A percentile compares a stretch with the other conserved stretches of the same genome.
These are phyloP conservation scores for Saccharata proteae DNA, from an alignment of 2,329 filamentous ascomycete species.

Conservation along the genomic window DNA sequence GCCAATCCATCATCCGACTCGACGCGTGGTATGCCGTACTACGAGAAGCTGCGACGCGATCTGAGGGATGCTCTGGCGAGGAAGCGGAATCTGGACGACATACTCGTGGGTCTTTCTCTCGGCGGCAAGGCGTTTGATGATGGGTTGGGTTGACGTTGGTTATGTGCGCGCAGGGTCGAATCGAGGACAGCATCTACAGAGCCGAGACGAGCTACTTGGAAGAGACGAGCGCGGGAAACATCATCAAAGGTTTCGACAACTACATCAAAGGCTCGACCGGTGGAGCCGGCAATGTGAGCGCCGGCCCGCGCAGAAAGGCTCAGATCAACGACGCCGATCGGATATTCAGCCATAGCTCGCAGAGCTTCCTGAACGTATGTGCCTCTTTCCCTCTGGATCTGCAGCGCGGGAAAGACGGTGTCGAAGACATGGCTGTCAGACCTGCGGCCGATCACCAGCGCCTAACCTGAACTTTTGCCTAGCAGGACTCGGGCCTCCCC, in stretches of 20 bases:
- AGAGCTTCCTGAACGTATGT: conserved; percentile 26
- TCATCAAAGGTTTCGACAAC: conserved; percentile 94
- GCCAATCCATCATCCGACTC: conserved; percentile 28
- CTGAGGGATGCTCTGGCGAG: conserved; percentile 55
- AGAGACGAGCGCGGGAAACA: conserved; percentile 74
- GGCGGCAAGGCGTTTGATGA: not conserved
- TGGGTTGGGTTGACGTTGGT: not conserved
- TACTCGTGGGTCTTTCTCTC: conserved; percentile 34
- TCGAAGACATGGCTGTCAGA: conserved; percentile 3
- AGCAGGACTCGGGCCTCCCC: conserved; percentile 27
- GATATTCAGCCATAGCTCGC: conserved; percentile 47
- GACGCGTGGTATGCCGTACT: conserved; percentile 48
- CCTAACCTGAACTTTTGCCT: not conserved
- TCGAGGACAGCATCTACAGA: conserved; percentile 73
- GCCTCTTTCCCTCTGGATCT: too few relatives aligned
- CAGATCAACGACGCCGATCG: conserved; percentile 57
- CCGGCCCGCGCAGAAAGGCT: conserved; percentile 45
- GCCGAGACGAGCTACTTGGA: conserved; percentile 85
- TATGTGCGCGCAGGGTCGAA: conserved; percentile 22
- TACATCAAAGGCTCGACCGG: conserved; percentile 75
- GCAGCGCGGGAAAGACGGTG: conserved; percentile 1
- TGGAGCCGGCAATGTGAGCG: conserved; percentile 24
- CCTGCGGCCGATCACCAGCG: not conserved
- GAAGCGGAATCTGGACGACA: conserved; percentile 51
- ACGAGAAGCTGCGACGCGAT: conserved; percentile 58